Conservation (phyloP, 2,329 filamentous ascomycete genomes). For the Monosporascus sp. region DNA sequence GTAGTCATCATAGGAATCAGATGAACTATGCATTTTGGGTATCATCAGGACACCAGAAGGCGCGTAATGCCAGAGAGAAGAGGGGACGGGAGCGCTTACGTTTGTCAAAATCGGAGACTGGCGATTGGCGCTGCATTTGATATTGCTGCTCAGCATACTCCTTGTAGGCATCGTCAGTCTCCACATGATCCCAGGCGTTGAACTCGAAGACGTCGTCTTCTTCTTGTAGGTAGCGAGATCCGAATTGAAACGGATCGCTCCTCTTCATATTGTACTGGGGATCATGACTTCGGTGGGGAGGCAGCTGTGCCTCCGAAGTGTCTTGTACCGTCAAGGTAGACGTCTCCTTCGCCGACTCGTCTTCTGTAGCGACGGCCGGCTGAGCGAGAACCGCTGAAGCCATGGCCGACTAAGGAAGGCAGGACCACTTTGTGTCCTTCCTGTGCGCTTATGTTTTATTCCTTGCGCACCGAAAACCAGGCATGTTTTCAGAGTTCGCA, state of each 20-base stretch:
- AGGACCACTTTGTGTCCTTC: neutral
- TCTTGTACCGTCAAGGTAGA: conserved; percentile 23
- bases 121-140: conserved; percentile 74
- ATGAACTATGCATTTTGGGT: conserved; percentile 64
- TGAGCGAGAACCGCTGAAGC: conserved; percentile 8
- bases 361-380: conserved; percentile 14
- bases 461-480: conserved; percentile 8
- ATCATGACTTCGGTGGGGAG: conserved; percentile 65
- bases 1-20: conserved; percentile 61
- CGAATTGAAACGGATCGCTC: conserved; percentile 91
- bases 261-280: conserved; percentile 74
- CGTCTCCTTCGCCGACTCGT: conserved; percentile 21
- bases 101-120: conserved; percentile 91
- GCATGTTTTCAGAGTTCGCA: neutral
- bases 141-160: conserved; percentile 83
- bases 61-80: neutral
- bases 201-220: conserved; percentile 91
- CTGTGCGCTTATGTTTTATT: conserved; percentile 1
- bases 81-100: conserved; percentile 42
- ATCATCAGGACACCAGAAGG: conserved; percentile 46
- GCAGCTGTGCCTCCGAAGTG: conserved; percentile 27
- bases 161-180: conserved; percentile 83
- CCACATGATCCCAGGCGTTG: conserved; percentile 98
- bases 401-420: conserved; percentile 14
- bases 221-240: conserved; percentile 77